phyloP scores from a whole-genome alignment of 768 basidiomycete genomes.

The Amanita polypyramis region DNA sequence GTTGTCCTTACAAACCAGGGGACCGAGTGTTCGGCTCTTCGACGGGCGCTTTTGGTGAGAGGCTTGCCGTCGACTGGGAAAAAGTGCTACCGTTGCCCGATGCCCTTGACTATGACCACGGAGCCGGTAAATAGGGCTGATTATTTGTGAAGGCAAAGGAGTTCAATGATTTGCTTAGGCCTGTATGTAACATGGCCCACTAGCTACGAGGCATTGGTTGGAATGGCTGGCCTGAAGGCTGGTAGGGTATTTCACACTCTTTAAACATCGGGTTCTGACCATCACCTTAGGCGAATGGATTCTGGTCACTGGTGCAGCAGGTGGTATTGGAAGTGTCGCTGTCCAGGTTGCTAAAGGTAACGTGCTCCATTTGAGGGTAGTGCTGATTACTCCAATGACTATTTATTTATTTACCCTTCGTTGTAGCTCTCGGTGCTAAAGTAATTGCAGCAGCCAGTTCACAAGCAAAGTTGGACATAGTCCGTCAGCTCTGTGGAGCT shows the following conservation, averaged over 20 bases:
- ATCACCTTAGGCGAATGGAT: slow-evolving; percentile 68
- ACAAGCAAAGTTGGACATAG: slow-evolving; percentile 67
- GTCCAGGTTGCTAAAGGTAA: slow-evolving; percentile 88
- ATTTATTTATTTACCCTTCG: too few species aligned
- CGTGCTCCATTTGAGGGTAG: slow-evolving; percentile 2
- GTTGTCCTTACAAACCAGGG: slow-evolving; percentile 70
- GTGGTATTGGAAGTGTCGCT: slow-evolving; percentile 88
- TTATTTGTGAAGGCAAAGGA: background rate
- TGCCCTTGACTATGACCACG: slow-evolving; percentile 73
- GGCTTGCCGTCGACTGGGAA: slow-evolving; percentile 43
- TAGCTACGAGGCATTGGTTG: slow-evolving; percentile 84
- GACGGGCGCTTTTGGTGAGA: slow-evolving; percentile 77
- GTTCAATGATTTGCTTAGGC: slow-evolving; percentile 29
- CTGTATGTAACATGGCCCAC: slow-evolving; percentile 89
- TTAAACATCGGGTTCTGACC: background rate
- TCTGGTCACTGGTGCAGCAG: slow-evolving; percentile 90
- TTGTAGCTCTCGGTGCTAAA: slow-evolving; percentile 72
- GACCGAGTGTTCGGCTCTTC: slow-evolving; percentile 81
- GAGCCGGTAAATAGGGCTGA: slow-evolving; percentile 45
- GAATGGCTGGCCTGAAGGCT: slow-evolving; percentile 67
- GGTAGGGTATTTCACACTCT: slow-evolving; percentile 30
- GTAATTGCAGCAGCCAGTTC: slow-evolving; percentile 93
- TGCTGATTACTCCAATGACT: background rate
- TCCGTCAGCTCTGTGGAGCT: slow-evolving; percentile 67
- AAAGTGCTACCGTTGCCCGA: slow-evolving; percentile 60